Percentiles rank a stretch among this genome's conserved stretches.
These are phyloP conservation scores for Picocystis sp. DNA, from an alignment of 163 green algal species.

Conservation along the genomic window DNA sequence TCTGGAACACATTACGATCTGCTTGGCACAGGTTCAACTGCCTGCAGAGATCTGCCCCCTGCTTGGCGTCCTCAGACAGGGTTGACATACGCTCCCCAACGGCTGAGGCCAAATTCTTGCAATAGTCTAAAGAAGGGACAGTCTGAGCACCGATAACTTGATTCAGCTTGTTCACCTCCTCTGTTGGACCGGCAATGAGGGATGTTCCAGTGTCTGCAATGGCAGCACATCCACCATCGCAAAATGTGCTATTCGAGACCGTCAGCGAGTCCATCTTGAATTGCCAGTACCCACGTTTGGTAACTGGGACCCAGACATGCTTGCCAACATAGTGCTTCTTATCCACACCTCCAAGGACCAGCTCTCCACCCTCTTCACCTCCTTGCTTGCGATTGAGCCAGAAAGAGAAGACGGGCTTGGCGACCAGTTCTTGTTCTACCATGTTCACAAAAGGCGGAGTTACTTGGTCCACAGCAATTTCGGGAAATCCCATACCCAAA, in stretches of 20 bases:
- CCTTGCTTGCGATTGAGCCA: slow-evolving; percentile 71
- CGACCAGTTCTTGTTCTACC: slow-evolving; percentile 55
- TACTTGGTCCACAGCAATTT: slow-evolving; percentile 70
- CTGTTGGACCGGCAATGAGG: slow-evolving; percentile 57
- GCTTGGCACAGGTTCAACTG: no score
- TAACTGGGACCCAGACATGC: slow-evolving; percentile 68
- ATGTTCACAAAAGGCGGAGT: slow-evolving; percentile 71
- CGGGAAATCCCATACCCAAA: slow-evolving; percentile 82
- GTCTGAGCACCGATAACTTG: slow-evolving; percentile 17
- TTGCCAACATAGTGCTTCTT: slow-evolving; percentile 67
- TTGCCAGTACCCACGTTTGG: slow-evolving; percentile 85
- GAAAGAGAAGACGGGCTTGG: slow-evolving; percentile 86
- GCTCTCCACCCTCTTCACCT: slow-evolving; percentile 55
- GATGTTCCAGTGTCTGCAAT: slow-evolving; percentile 88
- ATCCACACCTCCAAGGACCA: slow-evolving; percentile 89
- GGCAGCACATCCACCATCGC: slow-evolving; percentile 51
- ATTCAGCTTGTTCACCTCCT: slow-evolving; percentile 72
- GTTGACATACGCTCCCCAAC: no score
- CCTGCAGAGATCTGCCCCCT: no score
- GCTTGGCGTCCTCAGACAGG: no score
- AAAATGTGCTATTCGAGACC: slow-evolving; percentile 21
- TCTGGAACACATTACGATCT: no score
- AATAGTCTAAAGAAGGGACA: no score
- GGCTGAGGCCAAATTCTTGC: no score
- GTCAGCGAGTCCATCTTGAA: slow-evolving; percentile 57